Evolutionary conservation across 306 rosid genomes (phyloP).

Genomic region (Casuarina cunninghamiana): DNA sequence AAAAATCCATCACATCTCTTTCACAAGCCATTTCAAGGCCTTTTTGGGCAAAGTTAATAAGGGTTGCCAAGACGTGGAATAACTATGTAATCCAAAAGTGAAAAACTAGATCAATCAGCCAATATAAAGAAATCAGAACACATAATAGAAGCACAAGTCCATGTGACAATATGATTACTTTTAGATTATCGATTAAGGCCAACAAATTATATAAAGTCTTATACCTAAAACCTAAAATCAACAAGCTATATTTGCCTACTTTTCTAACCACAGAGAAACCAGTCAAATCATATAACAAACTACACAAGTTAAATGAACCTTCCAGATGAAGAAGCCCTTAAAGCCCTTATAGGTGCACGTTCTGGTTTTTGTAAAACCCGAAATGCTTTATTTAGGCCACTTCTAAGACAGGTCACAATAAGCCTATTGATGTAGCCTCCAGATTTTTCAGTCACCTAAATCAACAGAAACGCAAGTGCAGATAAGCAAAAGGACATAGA

Average conservation of each 20-base stretch:
- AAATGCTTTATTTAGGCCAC: slow-evolving; percentile 87
- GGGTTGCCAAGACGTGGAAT: no score
- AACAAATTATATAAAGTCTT: background rate
- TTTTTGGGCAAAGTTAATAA: no score
- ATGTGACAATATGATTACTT: background rate
- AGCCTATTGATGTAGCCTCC: slow-evolving; percentile 92
- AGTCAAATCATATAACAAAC: background rate
- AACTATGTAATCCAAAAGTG: no score
- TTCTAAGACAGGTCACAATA: slow-evolving; percentile 88
- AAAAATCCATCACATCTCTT: no score
- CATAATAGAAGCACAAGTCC: background rate
- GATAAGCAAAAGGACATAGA: slow-evolving; percentile 23
- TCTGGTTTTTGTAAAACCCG: slow-evolving; percentile 98
- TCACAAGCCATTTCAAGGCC: no score
- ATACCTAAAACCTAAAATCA: background rate
- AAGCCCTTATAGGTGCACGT: slow-evolving; percentile 93
- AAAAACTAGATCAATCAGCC: no score
- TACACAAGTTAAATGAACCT: slow-evolving; percentile 54
- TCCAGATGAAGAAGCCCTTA: slow-evolving; percentile 97
- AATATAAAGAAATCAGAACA: no score
- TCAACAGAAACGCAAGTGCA: slow-evolving; percentile 32
- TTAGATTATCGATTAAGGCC: background rate
- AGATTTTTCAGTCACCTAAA: slow-evolving; percentile 84
- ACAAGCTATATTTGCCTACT: slow-evolving; percentile 18
- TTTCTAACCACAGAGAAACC: slow-evolving; percentile 16